Base-by-base conservation (phyloP, 2,329 filamentous ascomycete genomes). In the Hirsutella rhossiliensis region DNA sequence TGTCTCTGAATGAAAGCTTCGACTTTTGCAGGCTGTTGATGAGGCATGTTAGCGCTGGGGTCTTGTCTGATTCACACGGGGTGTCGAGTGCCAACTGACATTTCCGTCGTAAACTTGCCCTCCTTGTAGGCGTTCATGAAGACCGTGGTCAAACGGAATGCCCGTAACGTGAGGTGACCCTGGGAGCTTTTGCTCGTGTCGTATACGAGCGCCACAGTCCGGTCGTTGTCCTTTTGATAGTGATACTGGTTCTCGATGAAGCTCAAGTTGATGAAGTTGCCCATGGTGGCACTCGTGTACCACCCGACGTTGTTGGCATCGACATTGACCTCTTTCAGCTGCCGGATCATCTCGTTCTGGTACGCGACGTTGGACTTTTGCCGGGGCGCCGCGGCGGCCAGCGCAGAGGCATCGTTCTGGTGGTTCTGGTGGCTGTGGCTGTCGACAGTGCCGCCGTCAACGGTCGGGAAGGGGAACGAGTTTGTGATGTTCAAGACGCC, bases 271-370 rank as follows among this genome's bases (percentile, higher is more conserved):
- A 97, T 76, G 57, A 97, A 97, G 75, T 95, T 97, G 66, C 92
- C 92, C 86, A 98, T 94, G 65, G 88, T 95, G 51, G 89, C 87
- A 71, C 88, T 96, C 47, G 88, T 96, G 72, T 98, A 98, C 89
- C 89, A 98, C 58, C 92, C 92, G 48, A 94, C 87, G 59, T 87
- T 94, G 73, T 97, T 95, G 53, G 92, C 92, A 64, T 98, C 92
- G 47, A 97, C 86, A 65, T 97, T 98, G 59, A 98, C 92, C 68
- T 97, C 92, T 64, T 90, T 84, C 50, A 97, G 72, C 66, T 92
- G 88, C 60, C 88, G 85, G 66, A 98, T 90, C 90, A 97, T 97
- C 67, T 98, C 92, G 53, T 80, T 82, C 71, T 95, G 87, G 69
- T 98, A 97, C 55, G 74, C 68, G 19, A 82, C 75, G 65, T 94